Evolutionary conservation across 2,329 filamentous ascomycete genomes (phyloP), one percentile per base, ranked within the genome.

Genomic region (Fulvia fulva): DNA sequence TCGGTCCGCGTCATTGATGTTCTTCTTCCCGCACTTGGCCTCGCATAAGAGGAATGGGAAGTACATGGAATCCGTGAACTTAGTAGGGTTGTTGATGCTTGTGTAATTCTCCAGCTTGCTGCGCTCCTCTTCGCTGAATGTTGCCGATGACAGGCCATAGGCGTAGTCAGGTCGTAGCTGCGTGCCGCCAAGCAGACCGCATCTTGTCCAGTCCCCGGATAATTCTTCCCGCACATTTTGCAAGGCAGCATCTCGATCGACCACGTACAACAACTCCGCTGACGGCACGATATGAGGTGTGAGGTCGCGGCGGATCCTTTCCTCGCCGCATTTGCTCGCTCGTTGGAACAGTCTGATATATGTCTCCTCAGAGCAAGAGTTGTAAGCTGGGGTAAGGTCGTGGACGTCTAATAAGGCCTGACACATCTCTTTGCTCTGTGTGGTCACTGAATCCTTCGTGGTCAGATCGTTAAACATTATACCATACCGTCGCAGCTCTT

Each of bases 1-100:
- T n/a, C 63, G 62, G 55, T 67, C 60, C 7, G 65, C 63, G 32
- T 61, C 51, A 37, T 65, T 60, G 34, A 68, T 54, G 2, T 51
- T 61, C 21, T 51, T 53, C 14, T 58, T 59, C 22, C 64, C 62
- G 52, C 62, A 62, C 51, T 68, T 68, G 12, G 60, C 59, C 50
- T 67, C 63, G 55, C 59, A 67, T 16, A 58, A 62, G 28, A 67
- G 51, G 53, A 67, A 67, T n/a, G 61, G 62, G 54, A 67, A 67
- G 47, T 58, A 65, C 56, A 66, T 64, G 28, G 41, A 32, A n/a
- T 58, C 56, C 12, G 53, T 56, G 23, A 62, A 57, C 26, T 55
- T 41, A 23, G 50, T 57, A 5, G 61, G 56, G 46, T 32, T 54
- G 11, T 44, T 25, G 41, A 55, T 37, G 32, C 22, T 55, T 16